phyloP scores from a whole-genome alignment of 768 basidiomycete genomes.

The Suillus discolor region DNA sequence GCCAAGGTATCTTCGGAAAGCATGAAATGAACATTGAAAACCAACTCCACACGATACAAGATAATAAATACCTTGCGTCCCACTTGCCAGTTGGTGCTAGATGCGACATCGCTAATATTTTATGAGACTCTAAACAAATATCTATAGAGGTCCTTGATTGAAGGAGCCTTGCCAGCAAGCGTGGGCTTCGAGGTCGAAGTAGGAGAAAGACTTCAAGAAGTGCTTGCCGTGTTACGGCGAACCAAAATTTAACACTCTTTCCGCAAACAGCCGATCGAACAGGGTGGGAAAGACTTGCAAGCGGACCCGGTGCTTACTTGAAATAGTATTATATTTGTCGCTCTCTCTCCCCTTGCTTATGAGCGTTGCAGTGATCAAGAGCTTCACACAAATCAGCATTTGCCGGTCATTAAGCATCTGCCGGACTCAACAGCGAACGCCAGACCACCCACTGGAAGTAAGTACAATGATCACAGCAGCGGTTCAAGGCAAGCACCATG shows the following conservation, averaged over 20 bases:
- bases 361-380: background rate
- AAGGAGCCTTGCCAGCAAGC: background rate
- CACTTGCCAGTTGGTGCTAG: conserved; percentile 59
- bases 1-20: conserved; percentile 55
- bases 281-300: background rate
- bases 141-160: background rate
- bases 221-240: conserved; percentile 2
- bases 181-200: background rate
- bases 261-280: conserved; percentile 3
- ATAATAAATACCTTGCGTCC: conserved; percentile 63
- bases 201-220: background rate
- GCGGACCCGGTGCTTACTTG: background rate
- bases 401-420: background rate
- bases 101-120: conserved; percentile 50
- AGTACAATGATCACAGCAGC: background rate
- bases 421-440: background rate
- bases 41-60: background rate
- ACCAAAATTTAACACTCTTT: conserved; percentile 8
- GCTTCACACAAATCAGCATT: background rate
- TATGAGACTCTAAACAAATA: conserved; percentile 14
- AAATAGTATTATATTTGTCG: background rate
- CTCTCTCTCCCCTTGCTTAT: background rate
- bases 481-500: background rate
- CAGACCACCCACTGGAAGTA: background rate
- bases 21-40: conserved; percentile 9